Evolutionary conservation across 768 basidiomycete genomes (phyloP), one percentile per base, ranked within the genome.

Genomic region (Pholiota microspora): DNA sequence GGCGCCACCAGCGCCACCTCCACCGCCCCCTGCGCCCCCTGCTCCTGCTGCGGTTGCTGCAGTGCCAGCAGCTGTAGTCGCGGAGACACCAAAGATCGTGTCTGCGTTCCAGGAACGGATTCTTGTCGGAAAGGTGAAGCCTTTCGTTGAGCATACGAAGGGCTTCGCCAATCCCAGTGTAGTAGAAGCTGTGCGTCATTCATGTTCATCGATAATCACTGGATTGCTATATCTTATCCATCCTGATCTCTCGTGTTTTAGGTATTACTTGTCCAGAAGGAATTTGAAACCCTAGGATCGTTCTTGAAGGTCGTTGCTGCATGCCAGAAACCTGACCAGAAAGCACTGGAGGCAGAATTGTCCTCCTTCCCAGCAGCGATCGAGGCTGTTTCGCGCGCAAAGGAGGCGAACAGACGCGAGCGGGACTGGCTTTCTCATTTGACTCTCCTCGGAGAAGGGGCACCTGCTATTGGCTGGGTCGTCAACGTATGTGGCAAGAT

Each of bases 391-490:
- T 77, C 81, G n/a, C 85, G 86, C 40, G 76, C 88, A 58, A 94
- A 94, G 72, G 94, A 96, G 57, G 82, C 84, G 31, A 86, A 86
- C 57, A 74, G 90, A 58, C 83, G 86, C 66, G 87, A 89, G 51
- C 78, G 88, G 52, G 89, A 93, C 44, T 94, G 89, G 86, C 84
- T 81, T 62, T 84, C 82, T 38, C 92, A 95, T 65, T 75, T 98
- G 23, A 85, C 82, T 27, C 81, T 85, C 23, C 76, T 97, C n/a
- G 82, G 86, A 2, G 94, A 95, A 64, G 92, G 90, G 16, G 86
- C 83, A 0, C 79, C 88, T 4, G 83, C 79, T 16, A 84, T 92
- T 57, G 95, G 88, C 21, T 99, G 97, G 97, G 84, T 98, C 38
- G 79, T 85, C 28, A 75, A 83, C 48, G 95, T 95, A 62, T 69